Base-by-base conservation (phyloP, 2,329 filamentous ascomycete genomes). In the Verticillium dahliae region DNA sequence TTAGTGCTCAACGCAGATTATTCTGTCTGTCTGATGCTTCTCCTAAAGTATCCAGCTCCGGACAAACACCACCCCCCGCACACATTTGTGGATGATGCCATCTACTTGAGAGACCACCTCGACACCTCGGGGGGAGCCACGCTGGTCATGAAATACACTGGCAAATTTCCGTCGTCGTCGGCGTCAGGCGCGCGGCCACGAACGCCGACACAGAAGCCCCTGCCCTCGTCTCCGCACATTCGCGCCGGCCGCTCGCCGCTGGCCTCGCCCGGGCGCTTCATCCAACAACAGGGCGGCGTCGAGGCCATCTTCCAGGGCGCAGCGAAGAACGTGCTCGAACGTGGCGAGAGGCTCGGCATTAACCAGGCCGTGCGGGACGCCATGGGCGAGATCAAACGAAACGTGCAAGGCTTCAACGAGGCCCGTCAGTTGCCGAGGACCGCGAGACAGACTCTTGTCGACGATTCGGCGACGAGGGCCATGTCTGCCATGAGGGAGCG, bases 1-100 rank as follows among this genome's bases (percentile, higher is more conserved):
- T 5, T 64, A 92, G 90, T 99, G 39, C 78, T 98, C 33, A 86
- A 91, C 65, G 88, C 91, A 13, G 94, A 98, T 73, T 97, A 97
- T 70, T 94, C 95, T 1, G 84, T 86, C 39, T 94, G 91, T 9
- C 79, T 99, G 60, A 89, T 91, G 61, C 77, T 96, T 1, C 79
- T 98, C 33, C 82, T 98, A 1, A 91, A 91, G 68, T 98, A 98
- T 67, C 92, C 92, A 1, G 79, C 85, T 1, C 89, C 89, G 2
- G 70, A 80, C 5, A 75, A 79, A 2, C 81, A 86, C 1, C 78
- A 89, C 66, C 85, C 86, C 0, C 89, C 93, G 15, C 85, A 90
- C 66, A 90, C 88, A 0, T 91, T 98, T 68, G 90, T 97, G 56
- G 85, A 91, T 62, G 95, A 99, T 74, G 95, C 92, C 1, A 73